Evolutionary conservation across 768 basidiomycete genomes (phyloP), one percentile per base, ranked within the genome.

Genomic region (Pisolithus orientalis): DNA sequence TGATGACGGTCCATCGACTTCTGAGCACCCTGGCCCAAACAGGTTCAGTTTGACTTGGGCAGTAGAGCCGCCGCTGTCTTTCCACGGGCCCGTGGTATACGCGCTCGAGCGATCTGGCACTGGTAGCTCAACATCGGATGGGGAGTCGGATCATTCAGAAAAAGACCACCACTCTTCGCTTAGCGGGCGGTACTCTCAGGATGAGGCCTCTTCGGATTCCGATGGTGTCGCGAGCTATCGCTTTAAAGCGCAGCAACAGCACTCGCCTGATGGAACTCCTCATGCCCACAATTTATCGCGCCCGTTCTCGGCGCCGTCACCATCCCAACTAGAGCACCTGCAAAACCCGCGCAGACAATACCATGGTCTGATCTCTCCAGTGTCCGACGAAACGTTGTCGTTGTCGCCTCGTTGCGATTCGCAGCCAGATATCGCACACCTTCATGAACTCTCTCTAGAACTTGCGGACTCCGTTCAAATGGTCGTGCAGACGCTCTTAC

Each of bases 401-500:
- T 58, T 57, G 53, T 58, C 57, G 49, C 57, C 54, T 51, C 59
- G 40, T 52, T 60, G 53, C 49, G 64, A 39, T 49, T 50, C 59
- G 44, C 58, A 42, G 44, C 52, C 49, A 13, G 63, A 65, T 25
- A 48, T 52, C 31, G 62, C 66, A 9, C 77, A 73, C 52, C 73
- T 86, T 57, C 78, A 79, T 42, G 86, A 88, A 53, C 72, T 94
- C 50, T 90, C 92, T 0, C 70, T 87, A 28, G 94, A 97, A 68
- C 76, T 96, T 13, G 92, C 94, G 11, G 94, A 96, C 68, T 85
- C 87, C 10, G 81, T 93, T 11, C 93, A 96, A 71, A 82, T 87
- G 73, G 82, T 90, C 53, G 86, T 95, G 38, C 92, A 96, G 65
- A 94, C 90, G 1, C 80, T 97, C 59, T 78, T 96, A 3, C 92